These are phyloP conservation scores for Phaeoacremonium minimum DNA, from an alignment of 2,329 filamentous ascomycete genomes.

Conservation along the genomic window DNA sequence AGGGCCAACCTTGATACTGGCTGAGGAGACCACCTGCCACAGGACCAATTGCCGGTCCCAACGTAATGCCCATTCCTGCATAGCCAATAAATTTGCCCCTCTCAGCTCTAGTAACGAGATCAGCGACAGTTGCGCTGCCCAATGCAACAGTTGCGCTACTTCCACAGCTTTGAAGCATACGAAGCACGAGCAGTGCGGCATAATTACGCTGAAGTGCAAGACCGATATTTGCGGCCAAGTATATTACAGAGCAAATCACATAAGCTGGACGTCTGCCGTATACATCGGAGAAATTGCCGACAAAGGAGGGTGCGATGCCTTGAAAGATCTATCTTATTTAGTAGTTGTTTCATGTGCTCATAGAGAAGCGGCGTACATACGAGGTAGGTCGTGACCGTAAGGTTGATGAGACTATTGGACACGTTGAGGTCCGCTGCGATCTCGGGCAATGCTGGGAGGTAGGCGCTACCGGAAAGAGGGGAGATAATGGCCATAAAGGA, in stretches of 20 bases:
- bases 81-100: slow-evolving; percentile 54
- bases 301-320: slow-evolving; percentile 27
- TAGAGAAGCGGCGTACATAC: slow-evolving; percentile 18
- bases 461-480: slow-evolving; percentile 11
- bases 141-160: slow-evolving; percentile 15
- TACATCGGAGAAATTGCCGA: slow-evolving; percentile 18
- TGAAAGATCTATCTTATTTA: slow-evolving; percentile 8
- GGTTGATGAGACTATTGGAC: slow-evolving; percentile 35
- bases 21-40: slow-evolving; percentile 55
- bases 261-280: slow-evolving; percentile 39
- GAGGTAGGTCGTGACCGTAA: slow-evolving; percentile 39
- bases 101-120: slow-evolving; percentile 57
- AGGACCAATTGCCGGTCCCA: slow-evolving; percentile 47
- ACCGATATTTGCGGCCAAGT: slow-evolving; percentile 40
- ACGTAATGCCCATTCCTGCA: slow-evolving; percentile 37
- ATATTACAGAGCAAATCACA: slow-evolving; percentile 39
- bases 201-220: slow-evolving; percentile 39
- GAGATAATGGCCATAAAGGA: slow-evolving; percentile 1
- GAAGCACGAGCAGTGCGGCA: slow-evolving; percentile 40
- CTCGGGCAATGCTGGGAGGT: slow-evolving; percentile 36
- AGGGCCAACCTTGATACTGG: slow-evolving; percentile 53
- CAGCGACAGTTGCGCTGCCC: slow-evolving; percentile 40
- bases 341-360: too few species aligned
- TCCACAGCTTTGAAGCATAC: slow-evolving; percentile 38
- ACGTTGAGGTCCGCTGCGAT: slow-evolving; percentile 34